Evolutionary conservation across 441 rosid species (phyloP), one percentile per base, ranked within the genome.

Genomic region (Melastoma candidum): DNA sequence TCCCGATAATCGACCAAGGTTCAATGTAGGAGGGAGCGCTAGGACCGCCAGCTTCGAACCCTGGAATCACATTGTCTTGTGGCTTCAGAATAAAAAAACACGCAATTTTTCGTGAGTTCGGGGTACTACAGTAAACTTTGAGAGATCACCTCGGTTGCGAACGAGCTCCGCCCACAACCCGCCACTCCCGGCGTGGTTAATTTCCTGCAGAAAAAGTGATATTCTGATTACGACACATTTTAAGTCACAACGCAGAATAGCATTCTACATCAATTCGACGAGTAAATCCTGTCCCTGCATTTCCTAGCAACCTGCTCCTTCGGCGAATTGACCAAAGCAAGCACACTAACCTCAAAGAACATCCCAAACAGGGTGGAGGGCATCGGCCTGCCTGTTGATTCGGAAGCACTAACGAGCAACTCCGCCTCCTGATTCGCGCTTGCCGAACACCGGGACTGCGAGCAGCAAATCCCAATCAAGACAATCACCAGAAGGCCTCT

Each of bases 161-260:
- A 89, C 97, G 58, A 85, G 95, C 74, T 89, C 97, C 3, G 77
- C 86, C 97, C 95, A 89, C 63, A 85, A 57, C 25, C 95, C 97
- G 70, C 97, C 97, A 45, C 93, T 79, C 58, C 95, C 97, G 32
- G 90, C 97, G 74, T 83, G 93, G 68, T 85, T 85, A 60, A 89
- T 85, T 75, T 89, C 97, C 97, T 88, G 85, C 57, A 62, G 60
- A 58, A 59, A 3, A 29, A 29, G 36, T 1, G 7, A 29, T 29
- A 3, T 29, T 3, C 36, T 7, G 7, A 29, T 29, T 29, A 17
- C 3, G 0, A 29, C 22, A 29, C 36, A 29, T 7, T 29, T 29
- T 29, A 29, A 29, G 7, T 29, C 36, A 29, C 36, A 29, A 29
- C 3, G 7, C 7, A 7, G 36, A 29, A 29, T 29, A 17, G 22